Evolutionary conservation across 2,329 filamentous ascomycete genomes (phyloP).

Genomic region (Aspergillus pseudonomiae): DNA sequence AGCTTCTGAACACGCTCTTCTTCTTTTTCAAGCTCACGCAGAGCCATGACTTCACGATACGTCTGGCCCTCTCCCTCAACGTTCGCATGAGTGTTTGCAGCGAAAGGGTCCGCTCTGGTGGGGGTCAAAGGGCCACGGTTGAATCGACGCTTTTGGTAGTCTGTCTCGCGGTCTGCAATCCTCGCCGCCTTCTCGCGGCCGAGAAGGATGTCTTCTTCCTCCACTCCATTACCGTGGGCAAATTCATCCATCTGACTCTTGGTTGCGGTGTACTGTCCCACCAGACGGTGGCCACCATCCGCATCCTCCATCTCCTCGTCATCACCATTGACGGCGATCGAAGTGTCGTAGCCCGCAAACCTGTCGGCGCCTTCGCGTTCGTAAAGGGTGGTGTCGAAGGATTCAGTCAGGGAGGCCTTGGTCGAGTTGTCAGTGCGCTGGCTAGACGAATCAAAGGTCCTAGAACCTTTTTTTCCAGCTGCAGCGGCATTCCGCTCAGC

Average conservation of each 20-base stretch:
- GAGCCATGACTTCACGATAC: constrained; percentile 89
- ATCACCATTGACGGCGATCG: constrained; percentile 76
- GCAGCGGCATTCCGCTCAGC: constrained; percentile 85
- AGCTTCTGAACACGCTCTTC: constrained; percentile 81
- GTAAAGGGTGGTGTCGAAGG: constrained; percentile 85
- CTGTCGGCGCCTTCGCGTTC: constrained; percentile 76
- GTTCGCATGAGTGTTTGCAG: constrained; percentile 70
- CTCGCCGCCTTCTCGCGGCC: constrained; percentile 86
- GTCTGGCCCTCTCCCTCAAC: constrained; percentile 72
- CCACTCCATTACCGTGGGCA: constrained; percentile 78
- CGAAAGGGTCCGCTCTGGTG: constrained; percentile 83
- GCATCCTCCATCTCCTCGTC: constrained; percentile 79
- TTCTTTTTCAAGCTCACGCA: constrained; percentile 87
- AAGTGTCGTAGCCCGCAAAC: constrained; percentile 88
- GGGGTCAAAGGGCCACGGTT: constrained; percentile 79
- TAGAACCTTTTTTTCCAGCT: constrained; percentile 77
- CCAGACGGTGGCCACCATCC: constrained; percentile 74
- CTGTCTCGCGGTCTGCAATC: constrained; percentile 90
- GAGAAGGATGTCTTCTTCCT: constrained; percentile 87
- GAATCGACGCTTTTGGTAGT: constrained; percentile 95
- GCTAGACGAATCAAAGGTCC: constrained; percentile 74
- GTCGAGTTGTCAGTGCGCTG: constrained; percentile 83
- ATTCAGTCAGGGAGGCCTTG: constrained; percentile 87
- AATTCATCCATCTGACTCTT: constrained; percentile 93
- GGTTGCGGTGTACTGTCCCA: constrained; percentile 95